Base-by-base conservation (phyloP, 257 asterid species). In the Agastache rugosa region DNA sequence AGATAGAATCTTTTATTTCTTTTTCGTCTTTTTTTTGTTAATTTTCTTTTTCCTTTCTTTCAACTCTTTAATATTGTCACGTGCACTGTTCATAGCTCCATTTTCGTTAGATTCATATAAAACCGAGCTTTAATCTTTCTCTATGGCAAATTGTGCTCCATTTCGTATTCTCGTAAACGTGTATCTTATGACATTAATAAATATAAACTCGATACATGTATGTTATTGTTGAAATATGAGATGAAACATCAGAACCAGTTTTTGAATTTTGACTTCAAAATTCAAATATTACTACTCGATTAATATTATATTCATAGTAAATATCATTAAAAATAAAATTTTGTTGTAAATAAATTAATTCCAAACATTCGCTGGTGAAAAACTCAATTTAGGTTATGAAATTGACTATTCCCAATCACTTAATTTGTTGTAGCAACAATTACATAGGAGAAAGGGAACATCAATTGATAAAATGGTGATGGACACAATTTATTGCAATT, bases 401-500 rank as follows among this genome's bases (percentile, higher is more conserved):
- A 19, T 17, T 2, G n/a, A 51, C 19, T 19, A 5, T 35, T 11
- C 1, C 53, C 31, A 55, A 39, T 53, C 7, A 69, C 39, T 20
- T 31, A 1, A 2, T 37, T 10, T 35, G 25, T 34, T 53, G 19
- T 51, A 8, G 14, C 67, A 9, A 29, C 15, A 62, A n/a, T 63
- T 37, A 11, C 3, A 51, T 5, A 34, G 1, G 37, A 19, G 55
- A 11, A 51, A 53, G 27, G 27, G 55, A 54, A 20, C 11, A 19
- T 34, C 3, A n/a, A 50, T 23, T 1, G 45, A 53, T 14, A 41
- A 55, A 77, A 73, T 45, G 16, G 60, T 29, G 62, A 51, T 25
- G 69, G 80, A 74, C 78, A 71, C 14, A 71, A 82, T 74, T 78
- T 78, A 82, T 39, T 78, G 80, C 72, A 64, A 75, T 63, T 83